Conservation (phyloP, 345 rosid genomes). For the Nephelium lappaceum region DNA sequence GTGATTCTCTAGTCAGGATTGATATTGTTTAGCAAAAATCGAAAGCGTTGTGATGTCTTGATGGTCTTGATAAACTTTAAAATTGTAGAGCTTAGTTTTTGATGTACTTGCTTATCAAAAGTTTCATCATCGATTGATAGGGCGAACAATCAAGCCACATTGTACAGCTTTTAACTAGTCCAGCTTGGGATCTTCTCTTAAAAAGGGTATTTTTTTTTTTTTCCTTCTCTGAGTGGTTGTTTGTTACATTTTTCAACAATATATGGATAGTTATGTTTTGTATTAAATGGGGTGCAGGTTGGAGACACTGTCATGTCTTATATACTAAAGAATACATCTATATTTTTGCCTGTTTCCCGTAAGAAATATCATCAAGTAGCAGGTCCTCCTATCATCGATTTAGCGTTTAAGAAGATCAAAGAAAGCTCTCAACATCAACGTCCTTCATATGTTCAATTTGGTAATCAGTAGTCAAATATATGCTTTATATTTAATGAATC, state of each 20-base stretch:
- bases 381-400: slow-evolving; percentile 48
- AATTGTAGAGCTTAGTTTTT: not conserved
- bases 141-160: slow-evolving; percentile 43
- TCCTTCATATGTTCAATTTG: slow-evolving; percentile 23
- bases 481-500: not conserved
- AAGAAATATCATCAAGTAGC: slow-evolving; percentile 70
- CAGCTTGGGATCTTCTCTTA: slow-evolving; percentile 72
- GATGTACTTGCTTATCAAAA: not conserved
- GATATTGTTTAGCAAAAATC: no score
- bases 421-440: slow-evolving; percentile 11
- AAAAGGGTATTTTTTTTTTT: slow-evolving; percentile 60
- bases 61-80: not conserved
- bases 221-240: not conserved
- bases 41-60: not conserved
- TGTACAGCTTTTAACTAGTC: slow-evolving; percentile 53
- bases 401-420: slow-evolving; percentile 28
- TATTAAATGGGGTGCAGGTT: slow-evolving; percentile 43
- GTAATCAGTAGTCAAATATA: slow-evolving; percentile 20
- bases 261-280: not conserved
- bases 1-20: not conserved
- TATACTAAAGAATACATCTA: slow-evolving; percentile 58
- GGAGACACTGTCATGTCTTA: slow-evolving; percentile 69
- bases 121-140: slow-evolving; percentile 36
- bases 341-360: slow-evolving; percentile 55
- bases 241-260: not conserved